Percentiles rank a stretch among this genome's conserved stretches.
Conservation (phyloP, 169 alveolate species). For the Cryptosporidium andersoni region DNA sequence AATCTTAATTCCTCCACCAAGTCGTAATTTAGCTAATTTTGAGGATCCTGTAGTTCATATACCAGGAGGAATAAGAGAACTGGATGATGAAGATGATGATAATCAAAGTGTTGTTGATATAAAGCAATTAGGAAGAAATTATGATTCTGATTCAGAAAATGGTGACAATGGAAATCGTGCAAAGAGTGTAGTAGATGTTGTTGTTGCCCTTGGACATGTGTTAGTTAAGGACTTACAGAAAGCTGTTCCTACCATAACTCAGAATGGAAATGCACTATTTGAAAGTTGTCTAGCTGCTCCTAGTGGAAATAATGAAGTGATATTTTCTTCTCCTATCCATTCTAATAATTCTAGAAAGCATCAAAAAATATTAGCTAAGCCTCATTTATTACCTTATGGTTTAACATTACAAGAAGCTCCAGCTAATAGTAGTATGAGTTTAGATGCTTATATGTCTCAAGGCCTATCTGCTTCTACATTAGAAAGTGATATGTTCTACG, state of each 20-base stretch:
- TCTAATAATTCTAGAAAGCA: conserved; percentile 23
- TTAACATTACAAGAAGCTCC: conserved; percentile 56
- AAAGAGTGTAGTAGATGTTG: conserved; percentile 63
- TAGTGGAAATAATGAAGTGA: conserved; percentile 16
- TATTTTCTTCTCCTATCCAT: conserved; percentile 43
- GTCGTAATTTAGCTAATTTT: conserved; percentile 48
- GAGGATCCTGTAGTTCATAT: conserved; percentile 55
- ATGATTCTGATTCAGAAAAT: conserved; percentile 57
- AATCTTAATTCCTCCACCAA: conserved; percentile 49
- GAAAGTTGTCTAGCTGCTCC: conserved; percentile 65
- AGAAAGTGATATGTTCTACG: conserved; percentile 35
- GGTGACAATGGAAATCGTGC: conserved; percentile 66
- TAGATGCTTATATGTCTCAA: not conserved
- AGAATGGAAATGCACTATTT: conserved; percentile 30
- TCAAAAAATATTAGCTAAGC: conserved; percentile 14
- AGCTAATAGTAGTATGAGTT: not conserved
- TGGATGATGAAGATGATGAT: conserved; percentile 63
- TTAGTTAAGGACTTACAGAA: conserved; percentile 62
- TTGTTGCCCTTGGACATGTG: conserved; percentile 68
- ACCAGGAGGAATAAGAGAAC: conserved; percentile 54
- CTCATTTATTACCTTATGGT: conserved; percentile 69
- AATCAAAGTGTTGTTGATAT: conserved; percentile 69
- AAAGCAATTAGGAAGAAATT: conserved; percentile 19
- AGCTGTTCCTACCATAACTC: conserved; percentile 53
- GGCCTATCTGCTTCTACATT: conserved; percentile 36